Conservation (phyloP, 192 early-diverging fungal species). For the Podila epigama region DNA sequence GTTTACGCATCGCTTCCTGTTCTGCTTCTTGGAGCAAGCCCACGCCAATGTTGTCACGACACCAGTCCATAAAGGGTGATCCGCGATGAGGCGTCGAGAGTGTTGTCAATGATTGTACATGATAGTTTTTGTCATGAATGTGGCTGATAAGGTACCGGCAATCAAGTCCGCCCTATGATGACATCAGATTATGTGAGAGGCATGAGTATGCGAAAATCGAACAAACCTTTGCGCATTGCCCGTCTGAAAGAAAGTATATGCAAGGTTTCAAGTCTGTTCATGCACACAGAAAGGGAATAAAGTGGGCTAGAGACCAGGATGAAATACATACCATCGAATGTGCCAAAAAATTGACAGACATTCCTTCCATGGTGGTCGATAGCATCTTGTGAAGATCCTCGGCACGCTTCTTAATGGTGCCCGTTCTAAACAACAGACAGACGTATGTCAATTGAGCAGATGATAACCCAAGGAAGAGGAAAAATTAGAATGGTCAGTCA, state of each 20-base stretch:
- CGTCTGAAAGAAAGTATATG: no score
- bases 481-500: no score
- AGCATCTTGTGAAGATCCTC: slow-evolving; percentile 76
- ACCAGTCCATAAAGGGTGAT: slow-evolving; percentile 94
- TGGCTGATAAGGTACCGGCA: slow-evolving; percentile 91
- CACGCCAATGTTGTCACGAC: slow-evolving; percentile 83
- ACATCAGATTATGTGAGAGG: no score
- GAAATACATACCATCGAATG: slow-evolving; percentile 82
- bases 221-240: no score
- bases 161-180: slow-evolving; percentile 87
- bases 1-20: slow-evolving; percentile 32
- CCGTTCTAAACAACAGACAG: slow-evolving; percentile 50
- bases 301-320: not conserved
- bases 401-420: slow-evolving; percentile 79
- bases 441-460: not conserved
- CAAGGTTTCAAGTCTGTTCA: no score
- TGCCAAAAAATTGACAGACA: slow-evolving; percentile 84
- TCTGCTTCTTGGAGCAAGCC: slow-evolving; percentile 62
- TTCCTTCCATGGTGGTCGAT: slow-evolving; percentile 56
- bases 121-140: slow-evolving; percentile 72
- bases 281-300: not conserved
- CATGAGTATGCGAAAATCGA: no score
- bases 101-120: slow-evolving; percentile 84
- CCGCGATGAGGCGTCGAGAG: slow-evolving; percentile 96
- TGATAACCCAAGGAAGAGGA: not conserved